Conservation (phyloP, 768 basidiomycete species). For the Russula dissimulans region DNA sequence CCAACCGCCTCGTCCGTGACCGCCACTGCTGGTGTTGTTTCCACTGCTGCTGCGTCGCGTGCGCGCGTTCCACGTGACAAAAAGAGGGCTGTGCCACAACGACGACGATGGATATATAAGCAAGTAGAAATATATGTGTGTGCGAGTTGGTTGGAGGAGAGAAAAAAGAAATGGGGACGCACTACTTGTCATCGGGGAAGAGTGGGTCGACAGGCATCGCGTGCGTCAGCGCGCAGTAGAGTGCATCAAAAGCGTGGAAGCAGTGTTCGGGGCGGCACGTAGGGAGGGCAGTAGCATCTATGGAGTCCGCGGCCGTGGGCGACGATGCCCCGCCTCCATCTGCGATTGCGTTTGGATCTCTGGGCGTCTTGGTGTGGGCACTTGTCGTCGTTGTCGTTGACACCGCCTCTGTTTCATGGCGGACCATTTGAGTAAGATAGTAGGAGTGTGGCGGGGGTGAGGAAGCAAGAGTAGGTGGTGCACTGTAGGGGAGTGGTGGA, state of each 20-base stretch:
- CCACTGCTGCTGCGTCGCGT: constrained; percentile 38
- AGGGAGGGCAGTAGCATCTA: constrained; percentile 18
- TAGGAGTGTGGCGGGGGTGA: neutral
- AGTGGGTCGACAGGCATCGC: constrained; percentile 47
- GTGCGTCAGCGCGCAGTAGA: constrained; percentile 65
- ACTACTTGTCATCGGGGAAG: constrained; percentile 77
- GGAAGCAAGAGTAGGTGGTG: neutral
- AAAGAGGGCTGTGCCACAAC: constrained; percentile 57
- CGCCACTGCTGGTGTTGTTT: constrained; percentile 27
- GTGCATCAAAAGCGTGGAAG: constrained; percentile 71
- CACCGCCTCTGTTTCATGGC: neutral
- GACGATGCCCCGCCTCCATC: neutral
- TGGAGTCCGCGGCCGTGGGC: constrained; percentile 16
- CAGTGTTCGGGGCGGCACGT: constrained; percentile 64
- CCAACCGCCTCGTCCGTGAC: neutral
- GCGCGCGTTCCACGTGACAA: constrained; percentile 92
- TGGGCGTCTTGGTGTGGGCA: neutral
- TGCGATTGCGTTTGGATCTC: neutral
- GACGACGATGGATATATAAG: neutral
- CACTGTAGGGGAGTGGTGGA: too few relatives aligned
- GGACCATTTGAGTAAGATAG: neutral
- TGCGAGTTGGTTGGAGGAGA: neutral
- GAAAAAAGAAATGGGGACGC: constrained; percentile 21
- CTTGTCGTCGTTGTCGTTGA: neutral
- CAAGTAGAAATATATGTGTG: neutral